These are phyloP conservation scores for Russula dissimulans DNA, from an alignment of 768 basidiomycete genomes.

Conservation along the genomic window DNA sequence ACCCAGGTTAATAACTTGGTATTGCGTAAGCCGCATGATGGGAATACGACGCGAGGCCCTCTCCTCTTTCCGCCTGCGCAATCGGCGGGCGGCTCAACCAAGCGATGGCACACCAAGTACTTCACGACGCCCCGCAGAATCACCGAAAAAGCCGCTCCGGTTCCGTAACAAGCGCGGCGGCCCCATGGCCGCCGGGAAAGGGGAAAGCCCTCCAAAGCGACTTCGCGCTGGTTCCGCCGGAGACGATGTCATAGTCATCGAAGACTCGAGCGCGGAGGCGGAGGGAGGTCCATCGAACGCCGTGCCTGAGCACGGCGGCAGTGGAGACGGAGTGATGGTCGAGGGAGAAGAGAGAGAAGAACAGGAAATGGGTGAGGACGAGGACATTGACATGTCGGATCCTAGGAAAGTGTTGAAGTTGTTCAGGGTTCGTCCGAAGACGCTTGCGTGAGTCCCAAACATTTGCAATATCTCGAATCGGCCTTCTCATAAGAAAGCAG, in stretches of 20 bases:
- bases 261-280: constrained; percentile 23
- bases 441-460: constrained; percentile 33
- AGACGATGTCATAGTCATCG: constrained; percentile 22
- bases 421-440: constrained; percentile 40
- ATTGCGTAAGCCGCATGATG: neutral
- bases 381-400: constrained; percentile 23
- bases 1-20: too few relatives aligned
- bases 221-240: neutral
- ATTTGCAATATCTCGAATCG: neutral
- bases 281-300: neutral
- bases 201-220: constrained; percentile 14
- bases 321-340: neutral
- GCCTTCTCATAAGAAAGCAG: constrained; percentile 28
- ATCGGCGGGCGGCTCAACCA: neutral
- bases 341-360: neutral
- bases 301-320: constrained; percentile 10
- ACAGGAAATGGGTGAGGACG: neutral
- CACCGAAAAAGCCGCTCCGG: constrained; percentile 1
- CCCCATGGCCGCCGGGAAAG: neutral
- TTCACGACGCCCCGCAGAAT: neutral
- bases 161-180: neutral
- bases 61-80: neutral
- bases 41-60: constrained; percentile 1
- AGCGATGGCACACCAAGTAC: neutral
- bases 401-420: constrained; percentile 32